Percentiles rank a stretch among this genome's conserved stretches.
phyloP scores from a whole-genome alignment of 306 rosid genomes.

The Abrus precatorius region DNA sequence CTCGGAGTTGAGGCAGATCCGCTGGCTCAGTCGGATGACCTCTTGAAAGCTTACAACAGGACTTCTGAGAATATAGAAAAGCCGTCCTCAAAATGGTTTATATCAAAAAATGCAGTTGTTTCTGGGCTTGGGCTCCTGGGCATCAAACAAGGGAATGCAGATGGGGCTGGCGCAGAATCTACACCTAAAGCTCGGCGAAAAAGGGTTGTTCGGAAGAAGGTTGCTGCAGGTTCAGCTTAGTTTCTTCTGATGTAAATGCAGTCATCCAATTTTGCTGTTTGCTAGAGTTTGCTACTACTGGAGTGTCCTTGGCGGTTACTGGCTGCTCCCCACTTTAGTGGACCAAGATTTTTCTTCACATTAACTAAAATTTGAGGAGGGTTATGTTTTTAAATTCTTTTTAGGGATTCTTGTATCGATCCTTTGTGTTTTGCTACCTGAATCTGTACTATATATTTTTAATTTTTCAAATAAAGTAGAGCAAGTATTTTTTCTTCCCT shows the following conservation, averaged over 20 bases:
- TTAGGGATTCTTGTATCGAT: slow-evolving; percentile 27
- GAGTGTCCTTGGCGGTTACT: slow-evolving; percentile 41
- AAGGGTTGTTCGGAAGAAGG: slow-evolving; percentile 89
- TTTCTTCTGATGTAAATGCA: slow-evolving; percentile 24
- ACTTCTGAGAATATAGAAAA: slow-evolving; percentile 66
- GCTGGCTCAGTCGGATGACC: slow-evolving; percentile 77
- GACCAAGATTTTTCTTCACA: slow-evolving; percentile 34
- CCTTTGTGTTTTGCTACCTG: slow-evolving; percentile 23
- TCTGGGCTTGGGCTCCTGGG: slow-evolving; percentile 99
- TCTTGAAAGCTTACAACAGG: slow-evolving; percentile 85
- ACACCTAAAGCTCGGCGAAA: slow-evolving; percentile 84
- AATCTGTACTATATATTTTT: slow-evolving; percentile 38
- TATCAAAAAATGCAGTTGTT: slow-evolving; percentile 87
- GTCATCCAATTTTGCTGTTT: slow-evolving; percentile 64
- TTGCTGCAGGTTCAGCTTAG: slow-evolving; percentile 71
- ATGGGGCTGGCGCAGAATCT: slow-evolving; percentile 60
- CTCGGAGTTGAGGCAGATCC: slow-evolving; percentile 98
- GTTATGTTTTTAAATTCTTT: slow-evolving; percentile 39
- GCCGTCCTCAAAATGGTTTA: slow-evolving; percentile 89
- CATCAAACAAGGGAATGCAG: slow-evolving; percentile 73
- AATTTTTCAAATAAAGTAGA: slow-evolving; percentile 49
- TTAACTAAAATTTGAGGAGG: slow-evolving; percentile 44
- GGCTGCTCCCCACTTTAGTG: slow-evolving; percentile 38
- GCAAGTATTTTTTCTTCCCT: slow-evolving; percentile 7
- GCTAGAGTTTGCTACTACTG: slow-evolving; percentile 39